phyloP scores from a whole-genome alignment of 1,284 basidiomycete genomes.

The Apiotrichum montevideense region DNA sequence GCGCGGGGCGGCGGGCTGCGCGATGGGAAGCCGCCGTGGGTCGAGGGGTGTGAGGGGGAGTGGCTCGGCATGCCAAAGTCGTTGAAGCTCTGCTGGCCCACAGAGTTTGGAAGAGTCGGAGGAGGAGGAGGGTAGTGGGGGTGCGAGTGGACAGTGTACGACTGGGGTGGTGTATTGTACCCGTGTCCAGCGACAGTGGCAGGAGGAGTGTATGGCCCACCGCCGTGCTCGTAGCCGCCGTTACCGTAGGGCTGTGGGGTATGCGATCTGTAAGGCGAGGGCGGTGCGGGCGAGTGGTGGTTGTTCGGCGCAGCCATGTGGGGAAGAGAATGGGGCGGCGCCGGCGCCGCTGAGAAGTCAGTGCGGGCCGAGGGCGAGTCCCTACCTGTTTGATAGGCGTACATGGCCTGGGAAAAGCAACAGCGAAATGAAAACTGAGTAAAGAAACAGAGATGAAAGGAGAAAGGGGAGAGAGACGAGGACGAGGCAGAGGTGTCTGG shows the following conservation, averaged over 20 bases:
- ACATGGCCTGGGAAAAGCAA: background rate
- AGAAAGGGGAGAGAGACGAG: background rate
- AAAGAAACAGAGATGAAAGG: too few relatives aligned
- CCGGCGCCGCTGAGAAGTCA: background rate
- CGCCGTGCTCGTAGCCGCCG: background rate
- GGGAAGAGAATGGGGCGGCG: slow-evolving; percentile 1
- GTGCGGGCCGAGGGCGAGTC: background rate
- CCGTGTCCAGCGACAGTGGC: background rate
- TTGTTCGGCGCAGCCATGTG: background rate
- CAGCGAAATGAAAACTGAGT: background rate
- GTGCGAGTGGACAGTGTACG: slow-evolving; percentile 1
- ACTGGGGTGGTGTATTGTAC: background rate
- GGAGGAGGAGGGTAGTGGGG: background rate
- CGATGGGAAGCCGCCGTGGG: background rate
- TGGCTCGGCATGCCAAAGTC: background rate
- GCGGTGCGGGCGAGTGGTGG: background rate
- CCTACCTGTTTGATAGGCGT: background rate
- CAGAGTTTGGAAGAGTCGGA: background rate
- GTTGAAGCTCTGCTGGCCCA: background rate
- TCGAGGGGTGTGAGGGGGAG: background rate
- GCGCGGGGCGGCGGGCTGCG: background rate
- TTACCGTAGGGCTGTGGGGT: too few relatives aligned
- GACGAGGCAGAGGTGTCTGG: background rate
- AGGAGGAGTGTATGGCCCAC: background rate
- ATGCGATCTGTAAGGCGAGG: background rate